These are phyloP conservation scores for Turnera subulata DNA, from an alignment of 345 rosid species.

Conservation along the genomic window DNA sequence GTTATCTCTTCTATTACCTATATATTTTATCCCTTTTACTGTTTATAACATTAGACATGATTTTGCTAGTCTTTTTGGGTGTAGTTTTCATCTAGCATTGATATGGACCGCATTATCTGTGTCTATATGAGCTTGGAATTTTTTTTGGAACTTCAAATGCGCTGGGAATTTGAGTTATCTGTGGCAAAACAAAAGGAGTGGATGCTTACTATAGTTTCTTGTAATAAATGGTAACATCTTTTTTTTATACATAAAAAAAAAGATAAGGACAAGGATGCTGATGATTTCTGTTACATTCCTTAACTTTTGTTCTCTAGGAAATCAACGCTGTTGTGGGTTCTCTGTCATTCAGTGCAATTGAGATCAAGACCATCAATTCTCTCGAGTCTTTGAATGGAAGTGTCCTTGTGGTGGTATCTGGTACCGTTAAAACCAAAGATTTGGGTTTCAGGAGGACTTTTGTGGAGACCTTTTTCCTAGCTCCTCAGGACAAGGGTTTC, in stretches of 20 bases:
- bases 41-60: no score
- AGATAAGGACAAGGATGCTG: not conserved
- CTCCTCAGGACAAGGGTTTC: slow-evolving; percentile 94
- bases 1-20: no score
- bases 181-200: not conserved
- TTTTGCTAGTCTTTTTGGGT: no score
- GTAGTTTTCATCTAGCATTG: no score
- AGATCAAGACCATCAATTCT: slow-evolving; percentile 91
- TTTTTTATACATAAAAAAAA: not conserved
- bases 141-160: no score
- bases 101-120: no score
- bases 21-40: not conserved
- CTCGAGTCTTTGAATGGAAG: slow-evolving; percentile 82
- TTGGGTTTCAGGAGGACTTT: slow-evolving; percentile 55
- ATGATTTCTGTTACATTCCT: not conserved
- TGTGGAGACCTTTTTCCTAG: slow-evolving; percentile 85
- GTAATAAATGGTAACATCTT: no score
- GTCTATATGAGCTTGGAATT: no score
- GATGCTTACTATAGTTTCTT: not conserved
- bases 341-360: slow-evolving; percentile 67
- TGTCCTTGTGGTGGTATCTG: slow-evolving; percentile 77
- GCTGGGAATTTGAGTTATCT: no score
- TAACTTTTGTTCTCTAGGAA: slow-evolving; percentile 41
- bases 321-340: slow-evolving; percentile 69
- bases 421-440: slow-evolving; percentile 76